Percentiles rank a stretch among this genome's conserved stretches.
phyloP scores from a whole-genome alignment of 2,329 filamentous ascomycete genomes.

The Nemania sp. region DNA sequence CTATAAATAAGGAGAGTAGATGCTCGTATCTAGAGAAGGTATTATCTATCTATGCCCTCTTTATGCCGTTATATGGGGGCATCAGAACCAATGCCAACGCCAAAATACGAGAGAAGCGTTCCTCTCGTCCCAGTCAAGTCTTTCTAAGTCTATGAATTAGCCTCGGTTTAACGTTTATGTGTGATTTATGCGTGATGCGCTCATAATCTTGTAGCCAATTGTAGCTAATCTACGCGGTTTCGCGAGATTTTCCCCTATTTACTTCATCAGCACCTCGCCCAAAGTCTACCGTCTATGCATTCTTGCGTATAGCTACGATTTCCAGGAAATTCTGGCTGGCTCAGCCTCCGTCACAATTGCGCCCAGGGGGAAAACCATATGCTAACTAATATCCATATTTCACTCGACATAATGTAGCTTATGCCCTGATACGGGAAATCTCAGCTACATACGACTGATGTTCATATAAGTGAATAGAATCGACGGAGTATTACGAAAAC shows the following conservation, averaged over 20 bases:
- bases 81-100: neutral
- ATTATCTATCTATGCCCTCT: neutral
- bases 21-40: neutral
- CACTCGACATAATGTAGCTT: neutral
- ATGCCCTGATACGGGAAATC: too few species aligned
- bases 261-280: neutral
- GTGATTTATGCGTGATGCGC: neutral
- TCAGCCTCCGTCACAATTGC: neutral
- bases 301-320: neutral
- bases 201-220: neutral
- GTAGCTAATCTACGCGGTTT: neutral
- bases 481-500: neutral
- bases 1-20: slow-evolving; percentile 7
- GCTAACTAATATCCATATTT: too few species aligned
- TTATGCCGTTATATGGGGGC: neutral
- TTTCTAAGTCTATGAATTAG: neutral
- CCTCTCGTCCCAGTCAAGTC: neutral
- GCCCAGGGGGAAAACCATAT: neutral
- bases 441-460: too few species aligned
- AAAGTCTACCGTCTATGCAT: neutral
- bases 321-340: neutral
- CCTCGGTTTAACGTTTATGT: neutral
- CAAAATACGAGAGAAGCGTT: neutral
- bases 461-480: too few species aligned
- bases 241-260: neutral